Evolutionary conservation across 306 rosid genomes (phyloP).

Genomic region (Cucumis hystrix): DNA sequence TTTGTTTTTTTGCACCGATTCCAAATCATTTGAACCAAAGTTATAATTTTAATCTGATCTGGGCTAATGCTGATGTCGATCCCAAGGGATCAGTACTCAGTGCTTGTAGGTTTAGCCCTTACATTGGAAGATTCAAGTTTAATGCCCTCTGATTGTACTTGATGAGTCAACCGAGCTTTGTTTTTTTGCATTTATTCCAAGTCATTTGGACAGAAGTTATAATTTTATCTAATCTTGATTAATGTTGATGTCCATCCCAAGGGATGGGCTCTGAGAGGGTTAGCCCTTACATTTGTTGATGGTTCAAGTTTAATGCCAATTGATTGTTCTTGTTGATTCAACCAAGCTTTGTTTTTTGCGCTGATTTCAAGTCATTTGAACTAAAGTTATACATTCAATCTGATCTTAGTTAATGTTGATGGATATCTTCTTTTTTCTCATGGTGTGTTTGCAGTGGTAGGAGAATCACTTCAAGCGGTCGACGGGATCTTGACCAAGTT

Average conservation of each 20-base stretch:
- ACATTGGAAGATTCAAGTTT: too few relatives aligned
- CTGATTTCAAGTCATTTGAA: neutral
- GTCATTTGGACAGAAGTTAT: too few relatives aligned
- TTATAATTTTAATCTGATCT: too few relatives aligned
- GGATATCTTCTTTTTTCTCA: neutral
- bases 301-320: neutral
- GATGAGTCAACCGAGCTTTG: too few relatives aligned
- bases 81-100: too few relatives aligned
- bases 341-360: neutral
- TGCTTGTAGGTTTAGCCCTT: too few relatives aligned
- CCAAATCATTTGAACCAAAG: neutral
- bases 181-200: too few relatives aligned
- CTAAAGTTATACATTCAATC: neutral
- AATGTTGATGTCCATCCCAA: constrained; percentile 23
- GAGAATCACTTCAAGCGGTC: constrained; percentile 39
- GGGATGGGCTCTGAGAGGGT: constrained; percentile 17
- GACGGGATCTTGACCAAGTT: constrained; percentile 53
- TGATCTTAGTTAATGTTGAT: neutral
- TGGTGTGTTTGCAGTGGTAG: constrained; percentile 27
- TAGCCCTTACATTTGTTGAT: neutral
- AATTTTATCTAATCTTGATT: too few relatives aligned
- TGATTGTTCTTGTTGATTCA: neutral
- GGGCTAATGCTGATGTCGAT: too few relatives aligned
- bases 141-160: too few relatives aligned
- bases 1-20: too few relatives aligned